Evolutionary conservation across 1,139 yeast genomes (phyloP).

Genomic region (Saccharomyces uvarum): DNA sequence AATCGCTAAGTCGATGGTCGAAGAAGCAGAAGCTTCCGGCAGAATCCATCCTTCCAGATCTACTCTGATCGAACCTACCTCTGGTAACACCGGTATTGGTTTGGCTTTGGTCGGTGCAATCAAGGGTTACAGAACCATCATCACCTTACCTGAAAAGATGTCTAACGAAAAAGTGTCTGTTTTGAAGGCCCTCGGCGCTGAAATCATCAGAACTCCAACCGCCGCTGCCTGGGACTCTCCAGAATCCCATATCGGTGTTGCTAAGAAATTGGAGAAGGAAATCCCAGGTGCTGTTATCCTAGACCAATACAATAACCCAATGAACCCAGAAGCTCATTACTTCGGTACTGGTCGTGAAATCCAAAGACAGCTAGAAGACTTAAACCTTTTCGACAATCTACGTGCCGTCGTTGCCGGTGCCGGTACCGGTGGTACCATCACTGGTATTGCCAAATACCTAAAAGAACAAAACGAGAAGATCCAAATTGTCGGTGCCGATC

Average conservation of each 20-base stretch:
- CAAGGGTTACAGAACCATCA: slow-evolving; percentile 78
- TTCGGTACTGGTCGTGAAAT: slow-evolving; percentile 81
- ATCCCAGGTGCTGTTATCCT: slow-evolving; percentile 80
- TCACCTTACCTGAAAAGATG: slow-evolving; percentile 88
- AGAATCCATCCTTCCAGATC: slow-evolving; percentile 70
- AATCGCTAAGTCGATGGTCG: slow-evolving; percentile 80
- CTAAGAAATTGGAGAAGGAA: slow-evolving; percentile 70
- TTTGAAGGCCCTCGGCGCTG: slow-evolving; percentile 83
- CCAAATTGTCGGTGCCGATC: slow-evolving; percentile 73
- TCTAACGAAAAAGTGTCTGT: slow-evolving; percentile 86
- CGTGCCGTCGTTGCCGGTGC: slow-evolving; percentile 83
- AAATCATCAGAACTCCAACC: slow-evolving; percentile 84
- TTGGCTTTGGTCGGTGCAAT: slow-evolving; percentile 83
- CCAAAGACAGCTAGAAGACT: slow-evolving; percentile 51
- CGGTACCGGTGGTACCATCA: slow-evolving; percentile 85
- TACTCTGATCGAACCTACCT: slow-evolving; percentile 82
- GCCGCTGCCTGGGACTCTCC: slow-evolving; percentile 94
- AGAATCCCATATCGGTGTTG: slow-evolving; percentile 87
- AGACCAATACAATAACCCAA: slow-evolving; percentile 73
- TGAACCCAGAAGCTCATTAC: slow-evolving; percentile 81
- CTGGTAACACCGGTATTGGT: slow-evolving; percentile 90
- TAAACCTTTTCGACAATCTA: slow-evolving; percentile 52
- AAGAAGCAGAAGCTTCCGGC: slow-evolving; percentile 75
- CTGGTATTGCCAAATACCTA: slow-evolving; percentile 73
- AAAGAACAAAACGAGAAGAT: slow-evolving; percentile 63